Conservation (phyloP, 108 stramenopile species). For the Fistulifera solaris region DNA sequence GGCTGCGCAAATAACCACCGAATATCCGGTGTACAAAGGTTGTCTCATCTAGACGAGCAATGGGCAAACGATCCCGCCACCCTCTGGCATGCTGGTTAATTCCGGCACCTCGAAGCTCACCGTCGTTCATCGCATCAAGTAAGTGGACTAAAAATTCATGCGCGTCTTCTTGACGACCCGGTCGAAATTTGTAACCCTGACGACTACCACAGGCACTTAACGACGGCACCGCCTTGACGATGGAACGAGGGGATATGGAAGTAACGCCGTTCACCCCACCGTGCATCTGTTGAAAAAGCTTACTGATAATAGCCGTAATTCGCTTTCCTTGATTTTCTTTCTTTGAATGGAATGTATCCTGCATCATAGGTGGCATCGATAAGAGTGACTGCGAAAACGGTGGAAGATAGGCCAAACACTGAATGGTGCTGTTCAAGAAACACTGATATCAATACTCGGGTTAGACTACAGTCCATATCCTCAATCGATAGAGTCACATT, state of each 20-base stretch:
- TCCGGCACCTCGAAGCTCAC: slow-evolving; percentile 65
- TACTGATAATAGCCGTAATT: slow-evolving; percentile 40
- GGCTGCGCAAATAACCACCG: slow-evolving; percentile 86
- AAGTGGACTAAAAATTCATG: slow-evolving; percentile 96
- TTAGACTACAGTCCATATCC: too few relatives aligned
- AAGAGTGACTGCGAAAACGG: slow-evolving; percentile 75
- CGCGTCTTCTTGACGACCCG: slow-evolving; percentile 93
- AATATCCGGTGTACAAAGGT: slow-evolving; percentile 87
- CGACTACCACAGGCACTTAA: slow-evolving; percentile 39
- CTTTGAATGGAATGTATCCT: too few relatives aligned
- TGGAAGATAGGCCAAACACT: slow-evolving; percentile 85
- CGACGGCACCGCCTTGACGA: slow-evolving; percentile 57
- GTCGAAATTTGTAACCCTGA: slow-evolving; percentile 76
- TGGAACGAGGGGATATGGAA: slow-evolving; percentile 52
- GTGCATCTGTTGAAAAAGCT: slow-evolving; percentile 49
- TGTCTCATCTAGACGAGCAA: slow-evolving; percentile 82
- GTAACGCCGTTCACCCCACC: slow-evolving; percentile 2
- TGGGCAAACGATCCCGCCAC: slow-evolving; percentile 70
- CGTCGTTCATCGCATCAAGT: slow-evolving; percentile 83
- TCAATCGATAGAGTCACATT: too few relatives aligned
- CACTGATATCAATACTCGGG: slow-evolving; percentile 23
- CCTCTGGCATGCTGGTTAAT: slow-evolving; percentile 68
- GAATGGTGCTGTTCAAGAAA: slow-evolving; percentile 91
- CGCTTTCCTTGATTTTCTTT: slow-evolving; percentile 36
- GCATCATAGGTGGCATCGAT: slow-evolving; percentile 21